Evolutionary conservation across 495 filamentous ascomycete species (phyloP).

Genomic region (Penicillium samsonianum): DNA sequence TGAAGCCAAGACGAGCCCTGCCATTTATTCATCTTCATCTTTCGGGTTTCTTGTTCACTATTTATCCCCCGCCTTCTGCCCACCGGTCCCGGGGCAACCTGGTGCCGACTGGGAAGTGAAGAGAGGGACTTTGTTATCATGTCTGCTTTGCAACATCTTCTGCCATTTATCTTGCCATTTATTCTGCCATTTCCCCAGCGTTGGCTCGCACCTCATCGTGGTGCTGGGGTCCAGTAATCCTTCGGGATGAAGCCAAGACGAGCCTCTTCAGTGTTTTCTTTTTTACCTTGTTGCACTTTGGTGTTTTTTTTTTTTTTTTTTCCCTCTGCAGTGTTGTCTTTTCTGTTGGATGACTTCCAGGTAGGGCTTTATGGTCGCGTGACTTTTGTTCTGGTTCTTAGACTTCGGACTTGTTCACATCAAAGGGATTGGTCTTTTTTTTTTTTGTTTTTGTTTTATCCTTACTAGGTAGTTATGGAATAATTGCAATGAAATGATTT

Average conservation of each 20-base stretch:
- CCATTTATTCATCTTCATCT: background rate
- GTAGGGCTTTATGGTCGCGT: background rate
- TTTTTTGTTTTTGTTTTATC: background rate
- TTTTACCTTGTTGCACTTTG: background rate
- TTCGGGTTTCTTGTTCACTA: background rate
- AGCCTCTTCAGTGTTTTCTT: background rate
- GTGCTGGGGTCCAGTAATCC: constrained; percentile 18
- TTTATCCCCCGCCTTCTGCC: background rate
- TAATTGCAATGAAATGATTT: background rate
- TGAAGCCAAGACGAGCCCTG: background rate
- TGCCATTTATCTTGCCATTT: background rate
- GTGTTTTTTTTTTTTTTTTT: background rate
- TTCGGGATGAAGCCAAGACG: constrained; percentile 10
- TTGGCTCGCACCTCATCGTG: constrained; percentile 19
- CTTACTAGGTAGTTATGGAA: background rate
- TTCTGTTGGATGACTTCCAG: background rate
- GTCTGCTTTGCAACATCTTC: background rate
- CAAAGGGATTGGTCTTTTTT: background rate
- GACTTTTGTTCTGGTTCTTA: background rate
- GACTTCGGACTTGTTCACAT: background rate
- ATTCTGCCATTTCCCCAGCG: constrained; percentile 14
- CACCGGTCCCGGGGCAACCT: background rate
- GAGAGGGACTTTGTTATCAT: background rate
- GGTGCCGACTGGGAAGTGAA: background rate
- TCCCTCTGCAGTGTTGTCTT: background rate